Percentiles rank a stretch among this genome's conserved stretches.
These are phyloP conservation scores for Candida argentea DNA, from an alignment of 805 yeast genomes.

Conservation along the genomic window DNA sequence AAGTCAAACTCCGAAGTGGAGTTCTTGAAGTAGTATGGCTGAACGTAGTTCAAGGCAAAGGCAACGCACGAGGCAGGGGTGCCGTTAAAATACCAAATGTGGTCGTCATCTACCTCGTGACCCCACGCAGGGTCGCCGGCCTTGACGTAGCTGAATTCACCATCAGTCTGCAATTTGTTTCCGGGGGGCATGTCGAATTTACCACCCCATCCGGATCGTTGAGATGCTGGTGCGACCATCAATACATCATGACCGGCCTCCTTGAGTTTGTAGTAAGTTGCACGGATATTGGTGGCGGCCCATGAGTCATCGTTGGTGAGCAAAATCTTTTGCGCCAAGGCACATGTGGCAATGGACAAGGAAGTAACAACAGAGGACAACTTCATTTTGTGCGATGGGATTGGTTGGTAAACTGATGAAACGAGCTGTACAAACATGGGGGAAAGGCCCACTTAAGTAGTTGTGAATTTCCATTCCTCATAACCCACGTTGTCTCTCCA, in stretches of 20 bases:
- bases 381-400: too few species aligned
- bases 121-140: constrained; percentile 49
- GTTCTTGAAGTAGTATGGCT: constrained; percentile 32
- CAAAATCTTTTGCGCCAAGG: constrained; percentile 10
- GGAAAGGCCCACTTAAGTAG: too few species aligned
- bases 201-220: constrained; percentile 48
- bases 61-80: constrained; percentile 46
- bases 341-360: too few species aligned
- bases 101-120: constrained; percentile 24
- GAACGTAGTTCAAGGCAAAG: constrained; percentile 36
- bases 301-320: constrained; percentile 14
- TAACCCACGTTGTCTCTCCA: too few species aligned
- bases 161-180: constrained; percentile 30
- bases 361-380: too few species aligned
- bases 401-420: too few species aligned
- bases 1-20: constrained; percentile 33
- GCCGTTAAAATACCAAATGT: constrained; percentile 44
- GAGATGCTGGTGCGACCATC: constrained; percentile 42
- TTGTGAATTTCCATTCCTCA: too few species aligned
- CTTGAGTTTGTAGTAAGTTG: constrained; percentile 15
- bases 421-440: too few species aligned
- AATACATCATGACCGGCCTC: constrained; percentile 41
- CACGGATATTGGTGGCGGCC: constrained; percentile 14
- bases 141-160: constrained; percentile 37
- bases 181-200: constrained; percentile 35